Percentiles rank a stretch among this genome's conserved stretches.
These are phyloP conservation scores for Prunus davidiana DNA, from an alignment of 306 rosid species.

Conservation along the genomic window DNA sequence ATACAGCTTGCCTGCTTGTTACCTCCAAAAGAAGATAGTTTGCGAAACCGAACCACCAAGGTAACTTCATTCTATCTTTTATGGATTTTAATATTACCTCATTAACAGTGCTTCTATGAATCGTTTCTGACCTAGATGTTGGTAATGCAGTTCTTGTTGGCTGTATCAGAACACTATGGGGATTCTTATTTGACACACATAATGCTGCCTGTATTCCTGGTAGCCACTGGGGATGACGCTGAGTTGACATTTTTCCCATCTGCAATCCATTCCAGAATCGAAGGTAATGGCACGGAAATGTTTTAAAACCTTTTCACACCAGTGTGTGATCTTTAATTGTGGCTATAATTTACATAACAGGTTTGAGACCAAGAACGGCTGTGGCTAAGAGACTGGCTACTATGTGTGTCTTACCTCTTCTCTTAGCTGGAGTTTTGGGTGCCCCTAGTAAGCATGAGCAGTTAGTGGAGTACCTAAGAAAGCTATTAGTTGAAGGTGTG, in stretches of 20 bases:
- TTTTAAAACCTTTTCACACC: slow-evolving; percentile 19
- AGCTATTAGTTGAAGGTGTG: slow-evolving; percentile 61
- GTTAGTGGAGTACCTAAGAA: slow-evolving; percentile 69
- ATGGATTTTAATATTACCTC: not conserved
- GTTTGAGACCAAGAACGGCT: slow-evolving; percentile 75
- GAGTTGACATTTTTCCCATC: slow-evolving; percentile 75
- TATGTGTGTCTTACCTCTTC: slow-evolving; percentile 84
- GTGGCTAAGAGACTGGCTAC: slow-evolving; percentile 74
- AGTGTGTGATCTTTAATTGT: slow-evolving; percentile 25
- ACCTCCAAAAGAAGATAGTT: slow-evolving; percentile 87
- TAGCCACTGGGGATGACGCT: slow-evolving; percentile 75
- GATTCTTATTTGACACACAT: slow-evolving; percentile 74
- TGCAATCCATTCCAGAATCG: slow-evolving; percentile 63
- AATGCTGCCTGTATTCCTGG: slow-evolving; percentile 82
- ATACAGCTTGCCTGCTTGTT: slow-evolving; percentile 76
- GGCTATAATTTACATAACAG: slow-evolving; percentile 33
- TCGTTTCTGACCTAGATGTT: slow-evolving; percentile 29
- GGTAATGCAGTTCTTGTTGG: slow-evolving; percentile 75
- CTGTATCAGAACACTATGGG: slow-evolving; percentile 76
- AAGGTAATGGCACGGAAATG: slow-evolving; percentile 42
- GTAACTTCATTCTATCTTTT: slow-evolving; percentile 34
- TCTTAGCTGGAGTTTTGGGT: slow-evolving; percentile 88
- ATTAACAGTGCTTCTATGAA: slow-evolving; percentile 15
- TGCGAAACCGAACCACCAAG: slow-evolving; percentile 75
- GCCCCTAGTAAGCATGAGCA: slow-evolving; percentile 62